These are phyloP conservation scores for Nannochloris sp. DNA, from an alignment of 139 green algal species.

Conservation along the genomic window DNA sequence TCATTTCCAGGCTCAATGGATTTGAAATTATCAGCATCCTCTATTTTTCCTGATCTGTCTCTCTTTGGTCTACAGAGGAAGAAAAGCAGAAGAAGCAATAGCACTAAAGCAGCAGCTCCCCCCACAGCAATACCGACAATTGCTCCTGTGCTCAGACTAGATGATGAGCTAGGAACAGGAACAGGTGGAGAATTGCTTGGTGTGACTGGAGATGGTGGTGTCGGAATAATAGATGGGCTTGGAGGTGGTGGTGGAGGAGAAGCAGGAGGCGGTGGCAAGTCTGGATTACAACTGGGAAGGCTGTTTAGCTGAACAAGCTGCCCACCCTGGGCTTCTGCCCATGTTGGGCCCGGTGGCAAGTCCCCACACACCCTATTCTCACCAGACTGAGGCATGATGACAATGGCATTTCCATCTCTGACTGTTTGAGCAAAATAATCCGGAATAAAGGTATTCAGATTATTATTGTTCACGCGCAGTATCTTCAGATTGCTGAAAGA, in stretches of 20 bases:
- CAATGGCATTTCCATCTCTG: not conserved
- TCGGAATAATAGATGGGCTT: not conserved
- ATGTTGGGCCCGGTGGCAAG: conserved; percentile 1
- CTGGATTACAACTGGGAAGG: not conserved
- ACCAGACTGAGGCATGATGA: conserved; percentile 16
- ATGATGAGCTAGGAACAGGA: no score
- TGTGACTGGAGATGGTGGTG: not conserved
- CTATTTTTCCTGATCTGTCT: not conserved
- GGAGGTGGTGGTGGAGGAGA: conserved; percentile 5
- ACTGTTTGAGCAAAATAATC: not conserved
- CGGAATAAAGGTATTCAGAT: not conserved
- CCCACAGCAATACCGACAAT: conserved; percentile 22
- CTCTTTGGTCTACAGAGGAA: conserved; percentile 5
- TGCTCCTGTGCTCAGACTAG: conserved; percentile 5
- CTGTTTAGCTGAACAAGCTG: not conserved
- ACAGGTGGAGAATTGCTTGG: no score
- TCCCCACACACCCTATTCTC: conserved; percentile 9
- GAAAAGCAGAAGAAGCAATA: conserved; percentile 2
- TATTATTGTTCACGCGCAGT: not conserved
- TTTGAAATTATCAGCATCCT: not conserved
- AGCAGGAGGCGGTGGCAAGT: not conserved
- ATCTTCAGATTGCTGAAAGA: not conserved
- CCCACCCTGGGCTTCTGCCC: not conserved
- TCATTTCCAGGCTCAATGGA: not conserved
- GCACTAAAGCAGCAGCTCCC: conserved; percentile 10